These are phyloP conservation scores for Candida maris DNA, from an alignment of 805 yeast genomes.

Conservation along the genomic window DNA sequence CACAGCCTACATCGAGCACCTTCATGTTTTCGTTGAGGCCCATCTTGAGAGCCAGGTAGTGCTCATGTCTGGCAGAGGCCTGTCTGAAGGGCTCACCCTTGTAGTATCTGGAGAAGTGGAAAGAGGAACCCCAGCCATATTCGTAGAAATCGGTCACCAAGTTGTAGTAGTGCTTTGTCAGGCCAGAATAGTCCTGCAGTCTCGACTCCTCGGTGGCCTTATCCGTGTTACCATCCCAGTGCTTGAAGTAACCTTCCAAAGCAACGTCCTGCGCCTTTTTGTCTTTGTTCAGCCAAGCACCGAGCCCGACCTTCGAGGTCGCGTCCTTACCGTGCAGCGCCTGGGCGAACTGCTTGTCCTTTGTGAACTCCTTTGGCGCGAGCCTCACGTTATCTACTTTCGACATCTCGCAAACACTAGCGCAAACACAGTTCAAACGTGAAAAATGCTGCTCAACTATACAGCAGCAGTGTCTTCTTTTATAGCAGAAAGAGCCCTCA, in stretches of 20 bases:
- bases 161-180: constrained; percentile 94
- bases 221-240: constrained; percentile 92
- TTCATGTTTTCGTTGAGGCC: constrained; percentile 73
- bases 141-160: constrained; percentile 97
- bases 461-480: no score
- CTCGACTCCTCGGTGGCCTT: constrained; percentile 67
- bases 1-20: constrained; percentile 97
- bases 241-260: constrained; percentile 85
- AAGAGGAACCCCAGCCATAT: constrained; percentile 98
- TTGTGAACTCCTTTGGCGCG: constrained; percentile 52
- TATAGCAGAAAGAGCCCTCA: no score
- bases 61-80: constrained; percentile 97
- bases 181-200: constrained; percentile 79
- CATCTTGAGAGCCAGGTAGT: constrained; percentile 85
- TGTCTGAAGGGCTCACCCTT: constrained; percentile 90
- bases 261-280: constrained; percentile 79
- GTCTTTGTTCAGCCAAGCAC: constrained; percentile 75
- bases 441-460: no score
- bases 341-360: constrained; percentile 72
- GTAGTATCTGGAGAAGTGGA: constrained; percentile 95
- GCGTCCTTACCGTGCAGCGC: constrained; percentile 80
- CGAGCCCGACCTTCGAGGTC: constrained; percentile 63
- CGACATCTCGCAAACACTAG: constrained; percentile 5
- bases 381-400: constrained; percentile 26
- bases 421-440: no score